Base-by-base conservation (phyloP, 108 stramenopile genomes). In the Nannochloropsis gaditana region DNA sequence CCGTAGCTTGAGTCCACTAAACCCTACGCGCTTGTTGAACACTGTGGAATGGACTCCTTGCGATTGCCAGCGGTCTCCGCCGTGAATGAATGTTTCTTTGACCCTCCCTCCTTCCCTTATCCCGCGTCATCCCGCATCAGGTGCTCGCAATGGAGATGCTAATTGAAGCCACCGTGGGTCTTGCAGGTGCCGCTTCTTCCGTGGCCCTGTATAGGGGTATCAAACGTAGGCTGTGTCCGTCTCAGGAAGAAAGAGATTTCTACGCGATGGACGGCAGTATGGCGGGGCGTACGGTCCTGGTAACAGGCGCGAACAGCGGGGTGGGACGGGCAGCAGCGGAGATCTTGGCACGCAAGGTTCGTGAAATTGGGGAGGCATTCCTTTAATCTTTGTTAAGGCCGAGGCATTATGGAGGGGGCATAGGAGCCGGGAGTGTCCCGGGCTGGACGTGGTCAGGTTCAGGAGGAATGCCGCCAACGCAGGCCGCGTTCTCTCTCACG, bases 251-350 rank as follows among this genome's bases (percentile, higher is more conserved):
- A 31, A 31, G 31, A 1, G 31, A 31, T 44, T 44, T 86, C 21
- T 80, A 82, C 42, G 19, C 86, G 21, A 31, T 45, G 44, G 79
- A 41, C 41, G 79, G 15, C 83, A 44, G 73, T 9, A 86, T 86
- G 86, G 80, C 86, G 43, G 86, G 86, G 44, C 42, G 86, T 41
- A 82, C 83, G 9, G 82, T 82, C 44, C 41, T 86, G 3, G 86
- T 86, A 43, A 86, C 86, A 6, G 86, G 86, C 5, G 86, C 86
- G 11, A 86, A 86, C 79, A 81, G 82, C 5, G 86, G 86, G 44
- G 81, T 86, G 4, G 86, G 86, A 21, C 79, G 79, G 21, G 86
- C 86, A 19, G 83, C 86, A 10, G 86, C 86, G 44, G 81, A 42
- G 41, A 79, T 73, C 2, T 41, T 86, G 73, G 82, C 86, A 79